Conservation (phyloP, 2,329 filamentous ascomycete genomes). For the Mycosphaerella arachidis region DNA sequence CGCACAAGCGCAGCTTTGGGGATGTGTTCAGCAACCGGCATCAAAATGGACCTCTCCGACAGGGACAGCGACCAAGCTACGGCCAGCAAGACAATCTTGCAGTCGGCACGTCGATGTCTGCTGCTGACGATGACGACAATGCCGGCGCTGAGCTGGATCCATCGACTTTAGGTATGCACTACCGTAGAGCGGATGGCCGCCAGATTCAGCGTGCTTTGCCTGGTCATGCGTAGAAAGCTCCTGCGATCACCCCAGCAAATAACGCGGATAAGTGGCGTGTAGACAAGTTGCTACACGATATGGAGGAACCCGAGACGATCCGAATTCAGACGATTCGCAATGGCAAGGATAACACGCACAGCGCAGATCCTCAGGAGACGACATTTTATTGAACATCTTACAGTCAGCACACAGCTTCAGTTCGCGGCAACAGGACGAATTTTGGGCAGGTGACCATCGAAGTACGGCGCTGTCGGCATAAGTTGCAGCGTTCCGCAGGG, state of each 20-base stretch:
- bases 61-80: slow-evolving; percentile 40
- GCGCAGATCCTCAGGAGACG: background rate
- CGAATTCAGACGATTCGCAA: too few species aligned
- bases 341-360: background rate
- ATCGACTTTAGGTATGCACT: slow-evolving; percentile 38
- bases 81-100: slow-evolving; percentile 8
- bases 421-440: slow-evolving; percentile 3
- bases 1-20: slow-evolving; percentile 45
- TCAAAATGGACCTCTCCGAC: slow-evolving; percentile 40
- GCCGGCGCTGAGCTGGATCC: slow-evolving; percentile 28
- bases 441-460: slow-evolving; percentile 10
- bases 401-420: slow-evolving; percentile 2
- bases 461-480: slow-evolving; percentile 22
- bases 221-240: slow-evolving; percentile 9
- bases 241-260: background rate
- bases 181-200: slow-evolving; percentile 44
- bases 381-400: background rate
- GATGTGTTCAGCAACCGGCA: slow-evolving; percentile 41
- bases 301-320: background rate
- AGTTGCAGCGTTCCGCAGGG: slow-evolving; percentile 12
- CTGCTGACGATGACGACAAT: slow-evolving; percentile 33
- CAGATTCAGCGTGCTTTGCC: slow-evolving; percentile 29
- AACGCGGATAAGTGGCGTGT: background rate
- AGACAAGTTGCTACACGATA: background rate
- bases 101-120: slow-evolving; percentile 11